phyloP scores from a whole-genome alignment of 2,329 filamentous ascomycete genomes.

The Claviceps paspali region DNA sequence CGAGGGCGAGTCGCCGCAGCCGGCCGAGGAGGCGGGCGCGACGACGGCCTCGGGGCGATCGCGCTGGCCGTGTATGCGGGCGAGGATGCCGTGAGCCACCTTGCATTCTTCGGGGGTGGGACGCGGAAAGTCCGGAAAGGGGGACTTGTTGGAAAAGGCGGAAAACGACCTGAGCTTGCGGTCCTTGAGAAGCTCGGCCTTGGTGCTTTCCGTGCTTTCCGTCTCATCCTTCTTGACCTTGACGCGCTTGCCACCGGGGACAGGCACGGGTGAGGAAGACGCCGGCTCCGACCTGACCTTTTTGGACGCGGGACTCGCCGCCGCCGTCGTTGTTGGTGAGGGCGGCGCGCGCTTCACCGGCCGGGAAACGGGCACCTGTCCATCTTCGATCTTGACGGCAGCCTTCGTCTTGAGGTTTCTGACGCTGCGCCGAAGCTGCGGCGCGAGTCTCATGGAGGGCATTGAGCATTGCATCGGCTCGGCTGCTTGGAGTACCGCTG shows the following conservation, averaged over 20 bases:
- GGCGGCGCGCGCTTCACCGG: constrained; percentile 10
- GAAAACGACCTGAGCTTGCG: constrained; percentile 29
- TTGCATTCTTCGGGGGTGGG: constrained; percentile 55
- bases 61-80: constrained; percentile 48
- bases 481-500: too few species aligned
- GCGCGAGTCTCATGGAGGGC: not conserved
- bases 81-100: constrained; percentile 50
- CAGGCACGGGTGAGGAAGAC: too few species aligned
- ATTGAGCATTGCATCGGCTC: too few species aligned
- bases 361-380: too few species aligned
- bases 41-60: constrained; percentile 44
- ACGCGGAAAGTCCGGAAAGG: constrained; percentile 51
- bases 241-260: not conserved
- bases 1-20: constrained; percentile 36
- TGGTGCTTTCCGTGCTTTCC: constrained; percentile 4
- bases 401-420: not conserved
- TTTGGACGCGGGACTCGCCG: not conserved
- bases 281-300: constrained; percentile 4
- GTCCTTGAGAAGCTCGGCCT: constrained; percentile 17
- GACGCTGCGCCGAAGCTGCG: constrained; percentile 3
- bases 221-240: not conserved
- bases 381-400: not conserved
- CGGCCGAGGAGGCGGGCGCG: constrained; percentile 47
- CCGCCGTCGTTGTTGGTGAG: constrained; percentile 15
- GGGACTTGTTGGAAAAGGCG: constrained; percentile 29